A percentile compares a stretch with the other conserved stretches of the same genome.
Conservation (phyloP, 495 filamentous ascomycete genomes). For the Talaromyces borbonicus region DNA sequence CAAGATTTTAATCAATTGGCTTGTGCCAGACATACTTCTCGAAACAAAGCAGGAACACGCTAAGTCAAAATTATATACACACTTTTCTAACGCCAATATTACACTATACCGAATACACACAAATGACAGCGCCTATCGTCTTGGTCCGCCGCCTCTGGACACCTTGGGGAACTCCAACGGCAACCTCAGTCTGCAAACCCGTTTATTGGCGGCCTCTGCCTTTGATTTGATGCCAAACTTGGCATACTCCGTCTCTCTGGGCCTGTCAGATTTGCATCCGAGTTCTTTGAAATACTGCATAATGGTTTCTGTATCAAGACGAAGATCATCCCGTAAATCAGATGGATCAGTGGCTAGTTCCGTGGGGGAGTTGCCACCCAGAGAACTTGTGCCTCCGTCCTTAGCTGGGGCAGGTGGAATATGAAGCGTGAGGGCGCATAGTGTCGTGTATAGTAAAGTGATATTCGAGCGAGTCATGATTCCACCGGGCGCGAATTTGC, state of each 20-base stretch:
- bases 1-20: no score
- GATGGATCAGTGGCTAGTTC: constrained; percentile 67
- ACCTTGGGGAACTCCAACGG: constrained; percentile 76
- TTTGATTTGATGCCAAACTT: constrained; percentile 42
- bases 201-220: constrained; percentile 48
- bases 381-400: constrained; percentile 34
- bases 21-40: no score
- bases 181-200: constrained; percentile 59
- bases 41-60: no score
- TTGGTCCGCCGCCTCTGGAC: constrained; percentile 26
- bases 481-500: constrained; percentile 54
- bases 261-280: constrained; percentile 49
- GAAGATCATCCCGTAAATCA: constrained; percentile 69
- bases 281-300: constrained; percentile 68
- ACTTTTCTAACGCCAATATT: not conserved
- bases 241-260: constrained; percentile 31
- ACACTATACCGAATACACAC: not conserved
- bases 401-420: constrained; percentile 30
- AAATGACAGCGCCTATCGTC: constrained; percentile 12
- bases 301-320: constrained; percentile 54
- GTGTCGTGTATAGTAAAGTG: constrained; percentile 57
- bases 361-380: constrained; percentile 52
- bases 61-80: no score
- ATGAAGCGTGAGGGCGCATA: constrained; percentile 54
- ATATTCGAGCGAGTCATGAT: constrained; percentile 53